Evolutionary conservation across 192 early-diverging fungal genomes (phyloP).

Genomic region (Coemansia sp.): DNA sequence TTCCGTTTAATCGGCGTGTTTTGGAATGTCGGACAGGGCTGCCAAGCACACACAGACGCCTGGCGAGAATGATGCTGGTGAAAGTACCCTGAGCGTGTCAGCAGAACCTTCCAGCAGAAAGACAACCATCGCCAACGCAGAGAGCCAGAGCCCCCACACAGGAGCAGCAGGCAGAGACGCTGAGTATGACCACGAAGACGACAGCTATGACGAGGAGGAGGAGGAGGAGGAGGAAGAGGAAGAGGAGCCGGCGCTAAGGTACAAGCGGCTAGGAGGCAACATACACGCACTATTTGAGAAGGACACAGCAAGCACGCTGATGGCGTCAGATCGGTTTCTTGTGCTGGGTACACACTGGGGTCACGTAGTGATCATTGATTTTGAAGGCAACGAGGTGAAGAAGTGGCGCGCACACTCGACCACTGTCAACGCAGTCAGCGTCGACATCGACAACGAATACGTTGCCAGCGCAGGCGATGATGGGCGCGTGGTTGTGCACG

Average conservation of each 20-base stretch:
- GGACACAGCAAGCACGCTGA: constrained; percentile 80
- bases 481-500: constrained; percentile 85
- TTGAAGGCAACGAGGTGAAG: constrained; percentile 88
- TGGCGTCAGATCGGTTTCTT: constrained; percentile 82
- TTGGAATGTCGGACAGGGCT: neutral
- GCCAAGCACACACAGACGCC: neutral
- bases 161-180: neutral
- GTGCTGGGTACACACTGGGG: constrained; percentile 95
- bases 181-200: constrained; percentile 9
- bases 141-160: neutral
- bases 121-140: neutral
- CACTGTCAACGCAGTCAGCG: constrained; percentile 82
- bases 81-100: neutral
- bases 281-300: constrained; percentile 70
- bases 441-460: constrained; percentile 84
- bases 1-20: neutral
- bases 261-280: constrained; percentile 77
- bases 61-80: neutral
- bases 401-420: constrained; percentile 80
- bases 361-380: constrained; percentile 84
- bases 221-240: constrained; percentile 68
- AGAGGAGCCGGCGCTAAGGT: constrained; percentile 90
- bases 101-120: constrained; percentile 1
- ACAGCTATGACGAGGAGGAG: constrained; percentile 50
- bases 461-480: constrained; percentile 93